Evolutionary conservation across 139 green algal species (phyloP).

Genomic region (Picochlorum sp.): DNA sequence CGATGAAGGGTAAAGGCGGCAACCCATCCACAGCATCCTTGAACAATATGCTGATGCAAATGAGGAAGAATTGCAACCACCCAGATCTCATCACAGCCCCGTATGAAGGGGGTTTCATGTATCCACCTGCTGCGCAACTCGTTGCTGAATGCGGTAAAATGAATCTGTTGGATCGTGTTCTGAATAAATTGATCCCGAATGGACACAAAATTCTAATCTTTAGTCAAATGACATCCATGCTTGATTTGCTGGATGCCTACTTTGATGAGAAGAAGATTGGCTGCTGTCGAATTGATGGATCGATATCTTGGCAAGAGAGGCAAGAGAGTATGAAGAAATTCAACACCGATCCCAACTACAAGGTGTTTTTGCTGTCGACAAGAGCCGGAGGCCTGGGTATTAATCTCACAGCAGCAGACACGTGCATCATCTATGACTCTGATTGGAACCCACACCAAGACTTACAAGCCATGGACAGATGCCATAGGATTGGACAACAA

Average conservation of each 20-base stretch:
- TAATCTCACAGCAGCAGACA: conserved; percentile 87
- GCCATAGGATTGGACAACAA: conserved; percentile 95
- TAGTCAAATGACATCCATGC: conserved; percentile 97
- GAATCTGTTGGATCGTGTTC: conserved; percentile 78
- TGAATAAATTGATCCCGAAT: conserved; percentile 46
- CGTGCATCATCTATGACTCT: conserved; percentile 91
- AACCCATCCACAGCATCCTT: conserved; percentile 37
- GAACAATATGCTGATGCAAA: conserved; percentile 96
- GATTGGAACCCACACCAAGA: conserved; percentile 52
- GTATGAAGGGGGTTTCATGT: conserved; percentile 41
- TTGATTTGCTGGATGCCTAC: conserved; percentile 92
- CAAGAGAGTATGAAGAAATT: conserved; percentile 62
- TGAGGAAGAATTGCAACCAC: conserved; percentile 98
- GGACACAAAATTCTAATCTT: conserved; percentile 94
- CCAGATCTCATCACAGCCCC: conserved; percentile 85
- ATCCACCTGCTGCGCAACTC: conserved; percentile 61
- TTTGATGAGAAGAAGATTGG: conserved; percentile 69
- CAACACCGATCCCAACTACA: conserved; percentile 66
- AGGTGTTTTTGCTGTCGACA: conserved; percentile 93
- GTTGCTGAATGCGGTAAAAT: conserved; percentile 91
- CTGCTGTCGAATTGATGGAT: conserved; percentile 84
- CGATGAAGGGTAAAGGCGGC: conserved; percentile 11
- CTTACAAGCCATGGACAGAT: conserved; percentile 95
- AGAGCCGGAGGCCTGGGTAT: conserved; percentile 92
- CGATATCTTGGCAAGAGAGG: conserved; percentile 57